A percentile compares a stretch with the other conserved stretches of the same genome.
These are phyloP conservation scores for Lipomyces mesembrius DNA, from an alignment of 805 yeast genomes.

Conservation along the genomic window DNA sequence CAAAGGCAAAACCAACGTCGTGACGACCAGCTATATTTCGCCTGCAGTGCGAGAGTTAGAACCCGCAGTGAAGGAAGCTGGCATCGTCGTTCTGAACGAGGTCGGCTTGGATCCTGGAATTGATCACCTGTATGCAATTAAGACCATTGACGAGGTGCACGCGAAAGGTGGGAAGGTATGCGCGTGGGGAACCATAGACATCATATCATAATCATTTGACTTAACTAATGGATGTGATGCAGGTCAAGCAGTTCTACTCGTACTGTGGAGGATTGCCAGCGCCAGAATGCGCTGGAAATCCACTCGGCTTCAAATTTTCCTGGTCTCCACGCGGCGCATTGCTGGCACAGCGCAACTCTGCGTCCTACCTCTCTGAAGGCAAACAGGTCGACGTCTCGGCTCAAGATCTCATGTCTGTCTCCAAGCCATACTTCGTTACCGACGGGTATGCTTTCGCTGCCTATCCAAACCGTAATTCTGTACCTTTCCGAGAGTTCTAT, in stretches of 20 bases:
- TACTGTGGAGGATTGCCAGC: slow-evolving; percentile 99
- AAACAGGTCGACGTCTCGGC: slow-evolving; percentile 68
- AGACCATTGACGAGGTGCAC: slow-evolving; percentile 97
- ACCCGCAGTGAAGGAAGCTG: slow-evolving; percentile 66
- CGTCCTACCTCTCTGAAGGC: slow-evolving; percentile 73
- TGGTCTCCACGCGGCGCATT: slow-evolving; percentile 99
- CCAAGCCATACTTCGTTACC: slow-evolving; percentile 90
- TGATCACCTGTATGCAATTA: slow-evolving; percentile 96
- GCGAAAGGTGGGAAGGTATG: slow-evolving; percentile 79
- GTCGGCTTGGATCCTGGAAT: slow-evolving; percentile 98
- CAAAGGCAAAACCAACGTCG: slow-evolving; percentile 76
- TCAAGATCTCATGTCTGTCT: slow-evolving; percentile 91
- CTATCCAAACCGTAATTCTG: slow-evolving; percentile 97
- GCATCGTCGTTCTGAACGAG: slow-evolving; percentile 96
- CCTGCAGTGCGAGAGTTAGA: slow-evolving; percentile 25
- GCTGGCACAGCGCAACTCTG: slow-evolving; percentile 90
- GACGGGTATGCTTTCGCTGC: slow-evolving; percentile 93
- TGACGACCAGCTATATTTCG: slow-evolving; percentile 93
- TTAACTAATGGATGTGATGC: slow-evolving; percentile 49
- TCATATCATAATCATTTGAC: neutral
- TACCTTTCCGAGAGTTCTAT: slow-evolving; percentile 88
- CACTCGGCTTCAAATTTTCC: slow-evolving; percentile 96
- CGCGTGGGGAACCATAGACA: neutral
- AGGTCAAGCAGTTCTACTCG: slow-evolving; percentile 76
- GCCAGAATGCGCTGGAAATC: slow-evolving; percentile 96